These are phyloP conservation scores for Geoglossum cookeanum DNA, from an alignment of 2,329 filamentous ascomycete genomes.

Conservation along the genomic window DNA sequence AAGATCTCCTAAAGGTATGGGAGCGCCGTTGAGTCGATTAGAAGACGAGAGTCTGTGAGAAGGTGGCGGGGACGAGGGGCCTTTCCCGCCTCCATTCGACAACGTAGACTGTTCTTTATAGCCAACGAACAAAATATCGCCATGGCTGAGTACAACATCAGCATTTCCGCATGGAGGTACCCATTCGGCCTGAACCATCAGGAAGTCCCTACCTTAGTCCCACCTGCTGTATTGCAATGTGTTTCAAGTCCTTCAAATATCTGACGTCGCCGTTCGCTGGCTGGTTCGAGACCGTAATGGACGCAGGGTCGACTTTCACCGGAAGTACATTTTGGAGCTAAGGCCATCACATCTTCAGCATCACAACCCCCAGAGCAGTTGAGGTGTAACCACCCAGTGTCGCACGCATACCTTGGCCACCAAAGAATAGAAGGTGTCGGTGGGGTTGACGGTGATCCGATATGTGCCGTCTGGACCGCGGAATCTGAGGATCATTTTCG, in stretches of 20 bases:
- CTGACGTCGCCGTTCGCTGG: constrained; percentile 40
- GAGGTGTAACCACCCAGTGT: background rate
- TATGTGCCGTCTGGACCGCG: constrained; percentile 86
- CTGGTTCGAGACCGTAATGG: constrained; percentile 39
- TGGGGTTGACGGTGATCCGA: constrained; percentile 58
- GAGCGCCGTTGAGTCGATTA: constrained; percentile 60
- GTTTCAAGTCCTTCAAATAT: constrained; percentile 30
- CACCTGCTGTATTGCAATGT: constrained; percentile 36
- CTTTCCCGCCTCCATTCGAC: constrained; percentile 27
- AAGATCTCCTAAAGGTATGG: constrained; percentile 49
- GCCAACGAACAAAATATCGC: constrained; percentile 74
- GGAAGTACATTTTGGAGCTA: constrained; percentile 42
- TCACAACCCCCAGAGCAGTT: background rate
- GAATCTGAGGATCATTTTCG: constrained; percentile 62
- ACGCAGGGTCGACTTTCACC: constrained; percentile 31
- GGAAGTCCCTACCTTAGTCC: constrained; percentile 30
- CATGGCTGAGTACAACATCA: constrained; percentile 41
- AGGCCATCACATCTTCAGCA: constrained; percentile 1
- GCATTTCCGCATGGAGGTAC: constrained; percentile 2
- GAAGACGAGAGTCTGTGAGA: constrained; percentile 24
- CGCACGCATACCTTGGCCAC: constrained; percentile 23
- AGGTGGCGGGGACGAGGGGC: constrained; percentile 5
- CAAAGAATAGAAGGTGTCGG: constrained; percentile 48
- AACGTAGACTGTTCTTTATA: constrained; percentile 42
- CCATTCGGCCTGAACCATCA: background rate